Conservation (phyloP, 495 filamentous ascomycete genomes). For the Tuber aestivum region DNA sequence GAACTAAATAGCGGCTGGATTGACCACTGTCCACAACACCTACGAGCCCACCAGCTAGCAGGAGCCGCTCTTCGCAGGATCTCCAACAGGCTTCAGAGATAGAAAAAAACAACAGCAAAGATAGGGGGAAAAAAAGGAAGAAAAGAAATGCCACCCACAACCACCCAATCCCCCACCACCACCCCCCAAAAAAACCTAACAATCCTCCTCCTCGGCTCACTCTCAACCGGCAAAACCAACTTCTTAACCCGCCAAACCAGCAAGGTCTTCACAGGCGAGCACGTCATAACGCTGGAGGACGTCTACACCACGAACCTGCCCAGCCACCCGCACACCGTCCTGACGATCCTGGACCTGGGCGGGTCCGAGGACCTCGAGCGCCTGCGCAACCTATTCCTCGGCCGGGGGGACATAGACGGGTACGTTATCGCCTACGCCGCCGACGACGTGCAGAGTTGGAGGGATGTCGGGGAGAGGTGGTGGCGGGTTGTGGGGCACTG, state of each 20-base stretch:
- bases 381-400: background rate
- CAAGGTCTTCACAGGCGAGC: background rate
- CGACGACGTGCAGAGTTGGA: background rate
- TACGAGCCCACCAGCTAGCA: background rate
- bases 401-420: background rate
- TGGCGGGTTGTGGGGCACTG: background rate
- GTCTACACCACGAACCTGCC: background rate
- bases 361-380: background rate
- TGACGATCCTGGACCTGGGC: background rate
- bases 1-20: background rate
- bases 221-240: background rate
- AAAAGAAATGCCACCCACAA: background rate
- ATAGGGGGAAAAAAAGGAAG: background rate
- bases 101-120: background rate
- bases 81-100: background rate
- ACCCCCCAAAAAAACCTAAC: background rate
- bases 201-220: conserved; percentile 1
- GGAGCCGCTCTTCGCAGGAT: background rate
- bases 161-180: background rate
- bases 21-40: background rate
- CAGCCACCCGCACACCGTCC: background rate
- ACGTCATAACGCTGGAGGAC: background rate
- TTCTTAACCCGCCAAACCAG: conserved; percentile 2
- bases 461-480: background rate
- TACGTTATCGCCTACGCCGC: background rate